Evolutionary conservation across 202 grass and related monocot genomes (phyloP).

Genomic region (Bolboschoenoplectus hybrid): DNA sequence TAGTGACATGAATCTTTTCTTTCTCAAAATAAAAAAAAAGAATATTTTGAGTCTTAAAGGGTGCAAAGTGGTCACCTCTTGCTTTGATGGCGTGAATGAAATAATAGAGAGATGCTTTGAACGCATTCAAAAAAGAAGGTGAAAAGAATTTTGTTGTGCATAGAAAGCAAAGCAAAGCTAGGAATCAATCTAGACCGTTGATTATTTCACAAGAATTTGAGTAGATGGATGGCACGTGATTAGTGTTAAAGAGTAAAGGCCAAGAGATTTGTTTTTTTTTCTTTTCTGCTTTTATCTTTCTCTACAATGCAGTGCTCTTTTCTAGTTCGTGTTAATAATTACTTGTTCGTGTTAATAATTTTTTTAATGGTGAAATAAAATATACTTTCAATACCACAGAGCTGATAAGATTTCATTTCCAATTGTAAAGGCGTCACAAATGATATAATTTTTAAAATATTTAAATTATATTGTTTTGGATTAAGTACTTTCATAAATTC

Average conservation of each 20-base stretch:
- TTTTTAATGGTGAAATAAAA: too few relatives aligned
- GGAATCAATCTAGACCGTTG: neutral
- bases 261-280: neutral
- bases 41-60: neutral
- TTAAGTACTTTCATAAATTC: too few relatives aligned
- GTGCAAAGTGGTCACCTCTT: neutral
- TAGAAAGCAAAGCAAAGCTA: neutral
- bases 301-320: too few relatives aligned
- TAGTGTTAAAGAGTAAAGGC: constrained; percentile 26
- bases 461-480: too few relatives aligned
- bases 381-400: too few relatives aligned
- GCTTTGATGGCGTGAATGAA: constrained; percentile 16
- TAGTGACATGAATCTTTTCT: neutral
- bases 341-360: too few relatives aligned
- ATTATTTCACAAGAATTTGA: constrained; percentile 28
- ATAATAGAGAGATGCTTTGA: neutral
- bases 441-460: too few relatives aligned
- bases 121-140: neutral
- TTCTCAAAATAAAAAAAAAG: neutral
- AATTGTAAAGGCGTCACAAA: too few relatives aligned
- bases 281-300: neutral
- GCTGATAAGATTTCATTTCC: too few relatives aligned
- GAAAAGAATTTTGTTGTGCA: neutral
- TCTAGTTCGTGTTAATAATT: neutral
- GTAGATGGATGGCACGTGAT: constrained; percentile 20